Percentiles rank a stretch among this genome's conserved stretches.
phyloP scores from a whole-genome alignment of 106 monocot species.

The Agapanthus africanus region DNA sequence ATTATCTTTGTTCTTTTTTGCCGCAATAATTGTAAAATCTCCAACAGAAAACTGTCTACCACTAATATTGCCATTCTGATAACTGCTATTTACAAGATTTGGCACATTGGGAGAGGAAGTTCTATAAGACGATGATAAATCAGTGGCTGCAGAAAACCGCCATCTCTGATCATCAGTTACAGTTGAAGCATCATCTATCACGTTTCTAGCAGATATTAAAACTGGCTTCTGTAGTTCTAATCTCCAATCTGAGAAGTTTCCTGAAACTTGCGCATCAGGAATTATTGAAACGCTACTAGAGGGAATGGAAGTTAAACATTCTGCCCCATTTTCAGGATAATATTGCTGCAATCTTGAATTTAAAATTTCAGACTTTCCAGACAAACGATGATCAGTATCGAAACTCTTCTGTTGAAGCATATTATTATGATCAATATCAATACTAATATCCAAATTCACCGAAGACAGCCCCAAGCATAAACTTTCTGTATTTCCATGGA shows the following conservation, averaged over 20 bases:
- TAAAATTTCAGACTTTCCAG: constrained; percentile 9
- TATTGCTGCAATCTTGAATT: neutral
- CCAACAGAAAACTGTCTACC: neutral
- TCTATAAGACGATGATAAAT: constrained; percentile 9
- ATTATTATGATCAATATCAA: constrained; percentile 1
- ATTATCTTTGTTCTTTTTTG: constrained; percentile 8
- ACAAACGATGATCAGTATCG: neutral
- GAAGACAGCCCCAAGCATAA: constrained; percentile 16
- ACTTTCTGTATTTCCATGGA: constrained; percentile 14
- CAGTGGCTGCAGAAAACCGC: neutral
- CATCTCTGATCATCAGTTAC: constrained; percentile 9
- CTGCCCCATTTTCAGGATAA: constrained; percentile 8
- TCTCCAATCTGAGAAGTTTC: constrained; percentile 11
- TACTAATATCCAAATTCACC: constrained; percentile 16
- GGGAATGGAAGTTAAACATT: constrained; percentile 3
- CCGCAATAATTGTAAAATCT: constrained; percentile 2
- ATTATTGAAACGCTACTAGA: neutral
- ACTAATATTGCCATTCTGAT: neutral
- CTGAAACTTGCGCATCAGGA: constrained; percentile 4
- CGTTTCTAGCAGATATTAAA: constrained; percentile 7
- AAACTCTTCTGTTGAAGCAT: constrained; percentile 7
- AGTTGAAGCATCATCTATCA: constrained; percentile 7
- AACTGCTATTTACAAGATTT: constrained; percentile 3
- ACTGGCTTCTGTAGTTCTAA: constrained; percentile 12
- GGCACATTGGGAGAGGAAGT: neutral